Base-by-base conservation (phyloP, 1,284 basidiomycete genomes). In the Irpex lacteus region DNA sequence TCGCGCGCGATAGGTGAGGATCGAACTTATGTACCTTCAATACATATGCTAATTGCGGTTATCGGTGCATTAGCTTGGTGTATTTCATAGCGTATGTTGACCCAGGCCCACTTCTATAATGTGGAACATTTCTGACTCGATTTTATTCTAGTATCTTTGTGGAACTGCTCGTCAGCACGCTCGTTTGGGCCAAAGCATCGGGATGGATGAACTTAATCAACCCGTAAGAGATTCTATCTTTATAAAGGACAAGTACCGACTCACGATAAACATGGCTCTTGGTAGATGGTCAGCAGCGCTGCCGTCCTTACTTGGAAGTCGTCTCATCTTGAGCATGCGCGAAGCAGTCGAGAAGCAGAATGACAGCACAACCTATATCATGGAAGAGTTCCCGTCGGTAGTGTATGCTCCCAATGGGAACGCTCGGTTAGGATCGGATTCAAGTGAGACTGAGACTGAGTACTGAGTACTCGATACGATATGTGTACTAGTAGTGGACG, bases 141-240 rank as follows among this genome's bases (percentile, higher is more conserved):
- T n/a, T 36, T 9, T 8, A 34, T 2, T 34, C 32, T 58, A 74
- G 73, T 8, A 65, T 74, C 9, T 72, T 70, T 54, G 60, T 62
- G 4, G 68, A 70, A 53, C 66, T 75, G 1, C 21, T 69, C 8
- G 60, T 68, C 9, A 70, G 67, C 38, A 71, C 71, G 3, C 38
- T 72, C 21, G 67, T 74, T 6, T 74, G 73, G 73, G 67, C 70
- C 8, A 62, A 47, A 9, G 64, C 61, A 7, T 70, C 71, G 5
- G 26, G 62, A 8, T 73, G 70, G 60, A 70, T 75, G 63, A 71
- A 70, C 54, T 60, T 71, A 36, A 60, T 74, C 60, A 71, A 71
- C 62, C 73, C 73, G 73, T 74, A 50, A 18, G 73, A 3, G 26
- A 26, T 66, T 44, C 40, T 11, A 9, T 44, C 40, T 4, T 44